Evolutionary conservation across 768 basidiomycete species (phyloP).

Genomic region (Glaciozyma martinii): DNA sequence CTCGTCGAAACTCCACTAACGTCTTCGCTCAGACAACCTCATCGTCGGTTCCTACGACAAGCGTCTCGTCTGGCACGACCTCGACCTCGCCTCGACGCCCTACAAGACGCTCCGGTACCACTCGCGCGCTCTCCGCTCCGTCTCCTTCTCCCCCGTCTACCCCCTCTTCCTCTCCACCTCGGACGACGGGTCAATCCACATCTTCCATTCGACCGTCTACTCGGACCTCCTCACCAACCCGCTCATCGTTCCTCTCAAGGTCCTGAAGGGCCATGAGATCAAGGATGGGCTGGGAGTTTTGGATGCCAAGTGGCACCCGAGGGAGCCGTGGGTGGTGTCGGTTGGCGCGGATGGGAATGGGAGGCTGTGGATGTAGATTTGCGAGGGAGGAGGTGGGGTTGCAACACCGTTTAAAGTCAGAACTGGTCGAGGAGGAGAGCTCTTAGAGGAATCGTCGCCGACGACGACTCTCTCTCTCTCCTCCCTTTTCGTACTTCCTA

Average conservation of each 20-base stretch:
- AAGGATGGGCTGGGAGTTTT: constrained; percentile 82
- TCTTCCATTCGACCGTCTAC: constrained; percentile 93
- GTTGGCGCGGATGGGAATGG: constrained; percentile 86
- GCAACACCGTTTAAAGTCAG: no score
- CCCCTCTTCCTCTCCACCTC: constrained; percentile 94
- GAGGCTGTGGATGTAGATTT: constrained; percentile 54
- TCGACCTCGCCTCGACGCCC: constrained; percentile 91
- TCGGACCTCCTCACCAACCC: constrained; percentile 95
- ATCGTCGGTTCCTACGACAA: constrained; percentile 97
- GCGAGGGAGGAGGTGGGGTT: no score
- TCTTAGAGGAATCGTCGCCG: no score
- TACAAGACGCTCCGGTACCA: constrained; percentile 95
- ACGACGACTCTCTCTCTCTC: neutral
- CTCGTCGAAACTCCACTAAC: neutral
- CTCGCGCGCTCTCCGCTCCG: constrained; percentile 78
- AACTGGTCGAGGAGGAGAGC: no score
- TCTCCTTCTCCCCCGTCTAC: constrained; percentile 87
- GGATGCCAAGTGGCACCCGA: constrained; percentile 77
- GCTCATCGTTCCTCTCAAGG: constrained; percentile 92
- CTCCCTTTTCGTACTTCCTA: neutral
- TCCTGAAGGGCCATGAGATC: constrained; percentile 80
- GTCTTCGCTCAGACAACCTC: constrained; percentile 59
- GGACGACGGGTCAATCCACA: constrained; percentile 92
- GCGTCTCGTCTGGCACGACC: constrained; percentile 97
- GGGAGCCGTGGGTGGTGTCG: constrained; percentile 85